These are phyloP conservation scores for Zizania palustris DNA, from an alignment of 202 grass and related monocot genomes.

Conservation along the genomic window DNA sequence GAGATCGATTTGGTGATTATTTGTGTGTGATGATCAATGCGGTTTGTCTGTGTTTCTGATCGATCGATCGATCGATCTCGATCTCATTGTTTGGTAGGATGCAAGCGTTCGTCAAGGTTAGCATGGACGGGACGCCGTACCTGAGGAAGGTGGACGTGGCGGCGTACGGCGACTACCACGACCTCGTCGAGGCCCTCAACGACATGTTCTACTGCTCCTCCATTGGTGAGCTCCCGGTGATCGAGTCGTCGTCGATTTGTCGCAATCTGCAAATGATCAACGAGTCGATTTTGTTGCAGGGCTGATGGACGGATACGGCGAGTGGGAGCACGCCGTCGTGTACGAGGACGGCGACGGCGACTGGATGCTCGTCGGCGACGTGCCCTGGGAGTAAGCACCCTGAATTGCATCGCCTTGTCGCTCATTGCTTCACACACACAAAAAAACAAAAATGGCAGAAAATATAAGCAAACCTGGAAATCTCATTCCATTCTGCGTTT, in stretches of 20 bases:
- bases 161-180: slow-evolving; percentile 61
- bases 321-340: slow-evolving; percentile 71
- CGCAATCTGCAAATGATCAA: too few relatives aligned
- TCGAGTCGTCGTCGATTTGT: too few relatives aligned
- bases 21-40: too few relatives aligned
- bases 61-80: background rate
- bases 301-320: slow-evolving; percentile 62
- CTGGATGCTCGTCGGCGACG: slow-evolving; percentile 98
- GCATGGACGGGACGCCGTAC: slow-evolving; percentile 91
- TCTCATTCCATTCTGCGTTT: background rate
- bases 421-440: background rate
- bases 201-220: slow-evolving; percentile 75
- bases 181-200: slow-evolving; percentile 68
- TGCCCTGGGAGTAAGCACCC: slow-evolving; percentile 74
- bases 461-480: background rate
- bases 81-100: slow-evolving; percentile 31
- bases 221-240: slow-evolving; percentile 48
- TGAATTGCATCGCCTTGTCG: background rate
- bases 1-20: too few relatives aligned
- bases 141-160: slow-evolving; percentile 84
- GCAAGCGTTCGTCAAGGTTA: slow-evolving; percentile 78
- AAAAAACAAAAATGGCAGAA: background rate
- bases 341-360: slow-evolving; percentile 90
- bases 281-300: slow-evolving; percentile 38
- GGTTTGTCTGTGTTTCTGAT: background rate